Evolutionary conservation across 371 early-diverging fungal genomes (phyloP), one percentile per base, ranked within the genome.

Genomic region (Basidiobolus meristosporus): DNA sequence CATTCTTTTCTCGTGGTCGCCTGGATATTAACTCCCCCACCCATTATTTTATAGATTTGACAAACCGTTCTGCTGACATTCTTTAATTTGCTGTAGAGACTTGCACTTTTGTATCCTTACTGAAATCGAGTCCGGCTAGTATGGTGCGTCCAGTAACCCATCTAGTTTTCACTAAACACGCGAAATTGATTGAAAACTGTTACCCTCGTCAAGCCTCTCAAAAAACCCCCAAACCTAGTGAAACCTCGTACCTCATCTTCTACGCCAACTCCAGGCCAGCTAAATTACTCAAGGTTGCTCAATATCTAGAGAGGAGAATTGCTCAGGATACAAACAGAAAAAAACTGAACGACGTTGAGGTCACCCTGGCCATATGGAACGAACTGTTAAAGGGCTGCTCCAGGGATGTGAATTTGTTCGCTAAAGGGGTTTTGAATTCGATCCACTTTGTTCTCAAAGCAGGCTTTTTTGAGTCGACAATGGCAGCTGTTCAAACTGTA

Each of bases 241-340:
- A 82, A 48, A 73, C 90, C 7, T 88, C 90, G 14, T 79, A 83
- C 44, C 63, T 92, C 29, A 67, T 81, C 23, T 90, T 79, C 60
- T 92, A 92, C 55, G 79, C 84, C 14, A 70, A 73, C 37, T 75
- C 82, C 41, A 77, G 86, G 52, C 90, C 91, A 4, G 83, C 79
- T 31, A 92, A 92, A 54, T 64, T 90, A 22, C 68, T 81, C 42
- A 92, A 92, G 48, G 88, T 90, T 32, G 89, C 88, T 38, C 60
- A 54, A 10, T 87, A 75, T 51, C 54, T 92, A 40, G 83, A 84
- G 46, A 73, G 73, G 48, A 70, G 81, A 40, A 67, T 78, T 3
- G 57, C 65, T 36, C 54, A 68, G 31, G 81, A 84, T 49, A 53
- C 66, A 14, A 56, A 62, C 34, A 74, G 71, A 48, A 62, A 53